Percentiles rank a stretch among this genome's conserved stretches.
phyloP scores from a whole-genome alignment of 345 rosid genomes.

The Euclidium syriacum region DNA sequence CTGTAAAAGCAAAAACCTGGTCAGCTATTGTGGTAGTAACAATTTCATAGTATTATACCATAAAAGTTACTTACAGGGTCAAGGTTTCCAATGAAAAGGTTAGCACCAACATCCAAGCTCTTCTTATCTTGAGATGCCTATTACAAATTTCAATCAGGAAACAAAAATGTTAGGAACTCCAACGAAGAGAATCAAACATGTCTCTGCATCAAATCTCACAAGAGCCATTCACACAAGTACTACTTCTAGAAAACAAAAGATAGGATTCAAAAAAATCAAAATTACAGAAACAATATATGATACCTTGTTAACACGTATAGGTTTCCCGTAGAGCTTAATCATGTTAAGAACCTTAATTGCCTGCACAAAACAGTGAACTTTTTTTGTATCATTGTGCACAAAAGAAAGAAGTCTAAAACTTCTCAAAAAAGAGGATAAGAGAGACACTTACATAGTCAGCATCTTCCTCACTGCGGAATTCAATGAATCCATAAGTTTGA shows the following conservation, averaged over 20 bases:
- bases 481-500: slow-evolving; percentile 90
- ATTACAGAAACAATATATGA: not conserved
- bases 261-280: not conserved
- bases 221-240: not conserved
- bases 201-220: not conserved
- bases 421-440: not conserved
- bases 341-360: slow-evolving; percentile 96
- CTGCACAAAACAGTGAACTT: slow-evolving; percentile 29
- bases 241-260: not conserved
- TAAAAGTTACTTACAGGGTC: slow-evolving; percentile 68
- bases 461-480: slow-evolving; percentile 93
- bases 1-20: slow-evolving; percentile 36
- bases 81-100: slow-evolving; percentile 94
- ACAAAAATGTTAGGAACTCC: not conserved
- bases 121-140: slow-evolving; percentile 99
- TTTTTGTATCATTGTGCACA: not conserved
- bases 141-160: slow-evolving; percentile 5
- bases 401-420: not conserved
- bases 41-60: not conserved
- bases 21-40: slow-evolving; percentile 3
- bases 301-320: slow-evolving; percentile 97
- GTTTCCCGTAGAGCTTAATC: slow-evolving; percentile 95
- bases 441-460: slow-evolving; percentile 75
- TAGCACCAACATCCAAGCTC: slow-evolving; percentile 97
- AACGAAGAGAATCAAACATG: not conserved